Evolutionary conservation across 2,329 filamentous ascomycete species (phyloP), one percentile per base, ranked within the genome.

Genomic region (Neofusicoccum parvum): DNA sequence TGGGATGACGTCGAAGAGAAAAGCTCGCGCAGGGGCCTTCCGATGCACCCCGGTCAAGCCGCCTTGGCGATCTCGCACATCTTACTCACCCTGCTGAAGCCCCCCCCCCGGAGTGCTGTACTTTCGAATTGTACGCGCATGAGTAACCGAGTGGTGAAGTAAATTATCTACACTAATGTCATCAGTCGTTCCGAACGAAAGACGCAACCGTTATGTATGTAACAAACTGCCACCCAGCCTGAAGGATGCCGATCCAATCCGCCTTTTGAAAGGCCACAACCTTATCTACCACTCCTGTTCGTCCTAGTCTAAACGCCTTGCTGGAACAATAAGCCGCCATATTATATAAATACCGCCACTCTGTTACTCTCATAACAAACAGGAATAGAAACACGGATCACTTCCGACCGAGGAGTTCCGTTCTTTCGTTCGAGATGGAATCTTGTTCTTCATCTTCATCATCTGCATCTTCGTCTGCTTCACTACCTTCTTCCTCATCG

Each of bases 391-490:
- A 6, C 23, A 34, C n/a, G n/a, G 14, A 34, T 37, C 32, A 60
- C 43, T 60, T 60, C 32, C 56, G 34, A 15, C 56, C 23, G 15
- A 60, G 43, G 1, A 60, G 17, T 27, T 23, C 64, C 15, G 45
- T 20, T 27, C 64, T 59, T 46, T 65, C 64, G 34, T 45, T 56
- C 46, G 34, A 17, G 14, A 36, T 17, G 12, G 53, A 50, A 5
- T 72, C 70, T 9, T 71, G 72, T 0, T 73, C 73, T 4, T 75
- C 74, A 14, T 70, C 70, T 20, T 73, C 72, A 20, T 71, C 70
- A 37, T 72, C 73, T 7, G 80, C 81, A 27, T 83, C 81, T 12
- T 83, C 82, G 60, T 78, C 75, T 37, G 76, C 78, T 37, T 75
- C 75, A 46, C 74, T 74, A 43, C 78, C 78, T 14, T 80, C 77